A percentile compares a stretch with the other conserved stretches of the same genome.
Evolutionary conservation across 2,329 filamentous ascomycete species (phyloP).

Genomic region (Neobulgaria alba): DNA sequence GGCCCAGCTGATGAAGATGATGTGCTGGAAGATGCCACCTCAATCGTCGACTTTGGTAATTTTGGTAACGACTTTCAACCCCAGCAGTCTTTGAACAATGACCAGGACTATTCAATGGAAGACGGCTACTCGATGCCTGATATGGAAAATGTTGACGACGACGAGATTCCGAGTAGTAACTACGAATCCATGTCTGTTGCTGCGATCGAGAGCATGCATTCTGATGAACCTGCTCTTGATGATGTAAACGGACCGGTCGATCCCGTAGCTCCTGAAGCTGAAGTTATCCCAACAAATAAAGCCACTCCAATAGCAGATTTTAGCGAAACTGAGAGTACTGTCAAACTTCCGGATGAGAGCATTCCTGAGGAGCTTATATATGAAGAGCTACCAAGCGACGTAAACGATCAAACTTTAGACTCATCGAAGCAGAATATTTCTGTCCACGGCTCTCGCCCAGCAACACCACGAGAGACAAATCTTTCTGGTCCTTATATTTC

Average conservation of each 20-base stretch:
- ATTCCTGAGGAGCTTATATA: too few relatives aligned
- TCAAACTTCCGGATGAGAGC: too few relatives aligned
- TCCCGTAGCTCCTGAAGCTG: background rate
- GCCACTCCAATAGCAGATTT: too few relatives aligned
- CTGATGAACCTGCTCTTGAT: background rate
- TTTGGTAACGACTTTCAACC: conserved; percentile 30
- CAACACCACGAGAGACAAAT: too few relatives aligned
- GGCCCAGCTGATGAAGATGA: conserved; percentile 42
- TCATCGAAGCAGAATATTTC: too few relatives aligned
- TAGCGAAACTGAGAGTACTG: too few relatives aligned
- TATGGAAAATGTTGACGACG: conserved; percentile 21
- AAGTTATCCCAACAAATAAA: background rate
- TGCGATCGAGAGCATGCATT: conserved; percentile 1
- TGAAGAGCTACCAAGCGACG: too few relatives aligned
- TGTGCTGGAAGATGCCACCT: conserved; percentile 43
- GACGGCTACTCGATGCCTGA: conserved; percentile 34
- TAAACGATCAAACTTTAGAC: too few relatives aligned
- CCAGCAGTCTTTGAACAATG: conserved; percentile 29
- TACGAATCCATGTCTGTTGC: conserved; percentile 17
- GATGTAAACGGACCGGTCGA: background rate
- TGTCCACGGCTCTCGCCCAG: too few relatives aligned
- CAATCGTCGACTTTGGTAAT: conserved; percentile 22
- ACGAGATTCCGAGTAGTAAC: conserved; percentile 18
- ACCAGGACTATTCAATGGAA: conserved; percentile 39
- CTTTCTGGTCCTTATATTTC: too few relatives aligned